Base-by-base conservation (phyloP, 2,329 filamentous ascomycete species). In the Fusarium temperatum region DNA sequence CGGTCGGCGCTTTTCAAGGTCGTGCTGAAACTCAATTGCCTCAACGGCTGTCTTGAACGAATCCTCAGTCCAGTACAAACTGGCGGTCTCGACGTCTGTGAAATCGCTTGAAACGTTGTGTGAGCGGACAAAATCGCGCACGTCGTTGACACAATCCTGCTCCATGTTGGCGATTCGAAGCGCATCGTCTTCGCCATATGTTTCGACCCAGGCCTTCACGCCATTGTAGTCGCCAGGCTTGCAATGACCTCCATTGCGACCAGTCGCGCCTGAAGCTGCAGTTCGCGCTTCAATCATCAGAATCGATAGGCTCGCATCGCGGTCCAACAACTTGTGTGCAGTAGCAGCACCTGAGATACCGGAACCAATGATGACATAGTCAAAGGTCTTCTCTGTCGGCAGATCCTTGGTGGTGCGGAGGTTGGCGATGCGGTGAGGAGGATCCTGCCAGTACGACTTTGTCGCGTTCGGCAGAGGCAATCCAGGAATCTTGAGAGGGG, bases 341-440 rank as follows among this genome's bases (percentile, higher is more conserved):
- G 68, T 72, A 3, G 68, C 53, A 12, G 68, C 68, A 10, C 68
- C 68, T 6, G 68, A 72, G 22, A 72, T 68, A 4, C 68, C 68
- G 2, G 68, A 72, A 1, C 68, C 68, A 24, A 72, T 72, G 56
- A 72, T 72, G 6, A 72, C 53, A 72, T 72, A 72, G 35, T 72
- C 68, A 17, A 72, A 72, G 8, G 54, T 50, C n/a, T 72, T 35
- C 0, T 47, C 42, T 9, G 51, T 72, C 1, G 68, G 68, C 8
- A 72, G 15, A 1, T 72, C 56, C 38, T 72, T 68, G 0, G 68
- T 72, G 3, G 17, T 72, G 28, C 68, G 68, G 39, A 63, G 63
- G 22, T 72, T 68, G 32, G 68, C 68, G 28, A 72, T 72, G 17
- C 68, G 63, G n/a, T 72, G 68, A 47, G 68, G 68, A 42, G 68